Evolutionary conservation across 2,329 filamentous ascomycete genomes (phyloP).

Genomic region (Lecanicillium sp.): DNA sequence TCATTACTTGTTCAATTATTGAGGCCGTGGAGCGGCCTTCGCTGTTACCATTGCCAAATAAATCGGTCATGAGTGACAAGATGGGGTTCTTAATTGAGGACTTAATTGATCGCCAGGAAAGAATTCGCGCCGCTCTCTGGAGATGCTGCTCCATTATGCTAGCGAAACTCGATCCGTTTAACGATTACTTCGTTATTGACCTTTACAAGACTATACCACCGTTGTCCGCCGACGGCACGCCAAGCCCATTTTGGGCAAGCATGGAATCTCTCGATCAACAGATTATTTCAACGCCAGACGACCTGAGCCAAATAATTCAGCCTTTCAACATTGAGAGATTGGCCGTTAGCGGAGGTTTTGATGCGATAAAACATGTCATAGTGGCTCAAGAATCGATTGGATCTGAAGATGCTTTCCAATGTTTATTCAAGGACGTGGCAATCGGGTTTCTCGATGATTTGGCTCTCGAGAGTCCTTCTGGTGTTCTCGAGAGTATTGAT

Average conservation of each 20-base stretch:
- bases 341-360: no score
- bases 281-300: background rate
- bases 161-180: background rate
- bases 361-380: background rate
- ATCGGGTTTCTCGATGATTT: background rate
- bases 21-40: background rate
- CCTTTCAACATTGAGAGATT: no score
- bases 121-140: background rate
- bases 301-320: background rate
- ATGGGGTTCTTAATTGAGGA: no score
- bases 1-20: background rate
- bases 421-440: background rate
- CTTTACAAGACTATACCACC: background rate
- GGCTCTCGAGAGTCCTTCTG: background rate
- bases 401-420: background rate
- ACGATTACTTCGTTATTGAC: background rate
- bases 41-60: no score
- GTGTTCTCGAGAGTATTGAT: no score
- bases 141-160: background rate
- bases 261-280: background rate
- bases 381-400: background rate
- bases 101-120: background rate
- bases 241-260: background rate
- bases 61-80: no score
- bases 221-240: background rate